These are phyloP conservation scores for Astrephomene gubernaculifera DNA, from an alignment of 139 green algal genomes.

Conservation along the genomic window DNA sequence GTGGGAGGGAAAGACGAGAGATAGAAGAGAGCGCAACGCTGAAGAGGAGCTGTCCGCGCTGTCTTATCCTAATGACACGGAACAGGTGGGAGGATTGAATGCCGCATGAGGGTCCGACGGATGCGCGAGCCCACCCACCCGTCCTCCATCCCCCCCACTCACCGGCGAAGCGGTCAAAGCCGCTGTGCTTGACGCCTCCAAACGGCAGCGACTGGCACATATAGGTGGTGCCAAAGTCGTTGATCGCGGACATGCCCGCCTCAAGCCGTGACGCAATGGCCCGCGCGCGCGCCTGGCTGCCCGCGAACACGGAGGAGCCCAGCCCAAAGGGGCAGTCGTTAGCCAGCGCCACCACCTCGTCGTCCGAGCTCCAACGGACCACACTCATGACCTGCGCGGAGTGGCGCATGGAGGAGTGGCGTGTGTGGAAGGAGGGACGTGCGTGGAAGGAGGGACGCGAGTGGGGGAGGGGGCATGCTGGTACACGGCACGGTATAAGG, in stretches of 20 bases:
- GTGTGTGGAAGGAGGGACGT: not conserved
- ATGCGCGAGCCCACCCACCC: not conserved
- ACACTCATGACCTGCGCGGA: conserved; percentile 72
- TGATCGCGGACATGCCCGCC: conserved; percentile 94
- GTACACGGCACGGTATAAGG: too few relatives aligned
- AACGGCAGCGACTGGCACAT: conserved; percentile 99
- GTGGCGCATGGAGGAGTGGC: not conserved
- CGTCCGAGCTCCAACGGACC: conserved; percentile 75
- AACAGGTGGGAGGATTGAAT: too few relatives aligned
- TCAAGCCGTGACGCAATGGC: conserved; percentile 75
- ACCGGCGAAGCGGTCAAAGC: conserved; percentile 93
- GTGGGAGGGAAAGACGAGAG: too few relatives aligned
- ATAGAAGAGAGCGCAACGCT: too few relatives aligned
- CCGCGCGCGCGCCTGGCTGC: conserved; percentile 51
- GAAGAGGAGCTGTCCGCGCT: too few relatives aligned
- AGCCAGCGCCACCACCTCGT: conserved; percentile 89
- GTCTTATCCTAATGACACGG: too few relatives aligned
- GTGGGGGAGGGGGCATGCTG: too few relatives aligned
- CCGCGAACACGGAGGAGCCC: conserved; percentile 90
- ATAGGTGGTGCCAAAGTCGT: conserved; percentile 97
- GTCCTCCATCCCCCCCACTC: not conserved
- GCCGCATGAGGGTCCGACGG: too few relatives aligned
- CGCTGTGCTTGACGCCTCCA: conserved; percentile 95
- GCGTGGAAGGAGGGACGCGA: too few relatives aligned
- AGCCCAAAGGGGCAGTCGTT: conserved; percentile 98